These are phyloP conservation scores for Lipomyces kockii DNA, from an alignment of 805 yeast species.

Conservation along the genomic window DNA sequence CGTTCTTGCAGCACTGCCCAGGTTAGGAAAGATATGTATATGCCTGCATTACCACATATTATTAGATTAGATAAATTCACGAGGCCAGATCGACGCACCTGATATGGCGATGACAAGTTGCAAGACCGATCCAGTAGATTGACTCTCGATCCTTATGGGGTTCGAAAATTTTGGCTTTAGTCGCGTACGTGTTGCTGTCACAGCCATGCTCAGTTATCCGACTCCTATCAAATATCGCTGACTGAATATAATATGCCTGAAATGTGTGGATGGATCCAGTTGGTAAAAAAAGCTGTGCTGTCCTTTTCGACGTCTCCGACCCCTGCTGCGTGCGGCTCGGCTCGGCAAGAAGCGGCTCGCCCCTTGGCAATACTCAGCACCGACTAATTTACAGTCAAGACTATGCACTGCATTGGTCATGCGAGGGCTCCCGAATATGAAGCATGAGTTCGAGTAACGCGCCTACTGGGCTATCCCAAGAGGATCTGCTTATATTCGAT, in stretches of 20 bases:
- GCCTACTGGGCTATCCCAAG: slow-evolving; percentile 9
- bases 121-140: slow-evolving; percentile 8
- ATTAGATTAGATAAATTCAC: slow-evolving; percentile 3
- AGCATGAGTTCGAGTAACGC: slow-evolving; percentile 6
- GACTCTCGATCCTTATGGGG: not conserved
- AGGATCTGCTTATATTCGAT: slow-evolving; percentile 33
- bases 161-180: not conserved
- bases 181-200: not conserved
- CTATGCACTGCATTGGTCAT: not conserved
- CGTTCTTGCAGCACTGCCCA: slow-evolving; percentile 96
- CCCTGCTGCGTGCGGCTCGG: not conserved
- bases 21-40: slow-evolving; percentile 81
- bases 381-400: not conserved
- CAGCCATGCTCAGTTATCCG: not conserved
- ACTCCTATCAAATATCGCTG: not conserved
- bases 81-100: slow-evolving; percentile 3
- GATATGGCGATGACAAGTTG: slow-evolving; percentile 11
- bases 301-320: not conserved
- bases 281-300: not conserved
- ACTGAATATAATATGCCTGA: not conserved
- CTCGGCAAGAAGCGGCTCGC: not conserved
- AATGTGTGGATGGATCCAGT: not conserved
- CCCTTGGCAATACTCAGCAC: not conserved
- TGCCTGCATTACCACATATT: slow-evolving; percentile 57
- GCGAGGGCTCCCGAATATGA: not conserved